Percentiles rank a stretch among this genome's conserved stretches.
Conservation (phyloP, 2,329 filamentous ascomycete genomes). For the Echinosphaeria canescens region DNA sequence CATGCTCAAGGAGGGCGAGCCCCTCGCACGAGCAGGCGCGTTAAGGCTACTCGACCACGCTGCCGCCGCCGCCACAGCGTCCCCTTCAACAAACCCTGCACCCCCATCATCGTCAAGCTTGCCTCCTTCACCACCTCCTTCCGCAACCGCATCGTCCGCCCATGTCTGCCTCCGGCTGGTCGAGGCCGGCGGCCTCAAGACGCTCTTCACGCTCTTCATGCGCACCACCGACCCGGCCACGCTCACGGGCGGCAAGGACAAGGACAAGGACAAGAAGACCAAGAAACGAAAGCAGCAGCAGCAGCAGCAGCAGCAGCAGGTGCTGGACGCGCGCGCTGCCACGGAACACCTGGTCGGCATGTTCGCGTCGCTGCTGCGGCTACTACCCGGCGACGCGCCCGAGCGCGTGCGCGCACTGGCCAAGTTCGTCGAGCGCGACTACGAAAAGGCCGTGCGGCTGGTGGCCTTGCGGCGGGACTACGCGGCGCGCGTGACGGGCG, state of each 20-base stretch:
- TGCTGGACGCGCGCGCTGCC: no score
- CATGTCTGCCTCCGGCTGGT: slow-evolving; percentile 57
- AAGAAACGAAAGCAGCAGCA: slow-evolving; percentile 51
- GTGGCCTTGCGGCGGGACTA: slow-evolving; percentile 53
- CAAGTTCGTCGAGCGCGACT: slow-evolving; percentile 92
- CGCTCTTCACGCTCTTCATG: slow-evolving; percentile 72
- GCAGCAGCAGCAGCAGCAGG: no score
- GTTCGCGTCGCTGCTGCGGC: slow-evolving; percentile 61
- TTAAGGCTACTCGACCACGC: slow-evolving; percentile 75
- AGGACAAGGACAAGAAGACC: no score
- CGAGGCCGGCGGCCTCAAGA: slow-evolving; percentile 67
- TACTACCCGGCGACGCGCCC: slow-evolving; percentile 56
- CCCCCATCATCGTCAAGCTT: no score
- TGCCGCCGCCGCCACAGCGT: slow-evolving; percentile 23
- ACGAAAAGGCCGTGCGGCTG: slow-evolving; percentile 61
- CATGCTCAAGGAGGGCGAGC: slow-evolving; percentile 66
- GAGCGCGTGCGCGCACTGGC: slow-evolving; percentile 67
- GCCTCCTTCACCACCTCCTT: no score
- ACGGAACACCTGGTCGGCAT: slow-evolving; percentile 71
- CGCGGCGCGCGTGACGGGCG: slow-evolving; percentile 32
- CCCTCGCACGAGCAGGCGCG: slow-evolving; percentile 58
- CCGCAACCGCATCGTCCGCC: slow-evolving; percentile 3
- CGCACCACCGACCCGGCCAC: slow-evolving; percentile 17
- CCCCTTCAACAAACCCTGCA: no score
- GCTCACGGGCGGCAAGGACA: no score